phyloP scores from a whole-genome alignment of 1,284 basidiomycete species.

The Mycosarcoma maydis region DNA sequence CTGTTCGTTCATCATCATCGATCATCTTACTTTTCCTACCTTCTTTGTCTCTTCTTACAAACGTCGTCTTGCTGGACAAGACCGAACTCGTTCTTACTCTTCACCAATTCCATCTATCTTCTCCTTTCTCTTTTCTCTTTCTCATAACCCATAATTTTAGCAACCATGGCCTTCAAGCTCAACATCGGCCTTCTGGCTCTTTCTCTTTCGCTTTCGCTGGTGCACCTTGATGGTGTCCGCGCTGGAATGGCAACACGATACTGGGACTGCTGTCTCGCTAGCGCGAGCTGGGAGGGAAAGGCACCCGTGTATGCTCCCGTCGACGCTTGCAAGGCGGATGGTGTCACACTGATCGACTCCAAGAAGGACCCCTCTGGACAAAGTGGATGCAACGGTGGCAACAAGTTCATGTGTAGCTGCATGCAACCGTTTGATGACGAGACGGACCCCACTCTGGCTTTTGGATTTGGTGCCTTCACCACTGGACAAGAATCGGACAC shows the following conservation, averaged over 20 bases:
- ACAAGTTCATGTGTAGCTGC: constrained; percentile 36
- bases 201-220: constrained; percentile 21
- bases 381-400: constrained; percentile 37
- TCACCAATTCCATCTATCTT: neutral
- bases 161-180: constrained; percentile 30
- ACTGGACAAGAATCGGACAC: constrained; percentile 16
- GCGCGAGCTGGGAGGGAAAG: too few species aligned
- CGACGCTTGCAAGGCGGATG: constrained; percentile 35
- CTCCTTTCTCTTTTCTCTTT: neutral
- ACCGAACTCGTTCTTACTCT: neutral
- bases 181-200: constrained; percentile 29
- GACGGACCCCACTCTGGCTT: constrained; percentile 6
- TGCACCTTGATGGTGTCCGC: constrained; percentile 24
- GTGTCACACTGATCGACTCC: constrained; percentile 24
- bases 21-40: neutral
- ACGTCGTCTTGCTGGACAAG: constrained; percentile 6
- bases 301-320: constrained; percentile 22
- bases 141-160: neutral
- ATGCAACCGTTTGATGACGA: constrained; percentile 38
- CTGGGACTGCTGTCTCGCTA: constrained; percentile 40
- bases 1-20: neutral
- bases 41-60: neutral
- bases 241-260: constrained; percentile 36
- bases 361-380: constrained; percentile 14
- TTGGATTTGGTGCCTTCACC: constrained; percentile 35